phyloP scores from a whole-genome alignment of 225 moss, liverwort and hornwort species.

The Marchantia paleacea region DNA sequence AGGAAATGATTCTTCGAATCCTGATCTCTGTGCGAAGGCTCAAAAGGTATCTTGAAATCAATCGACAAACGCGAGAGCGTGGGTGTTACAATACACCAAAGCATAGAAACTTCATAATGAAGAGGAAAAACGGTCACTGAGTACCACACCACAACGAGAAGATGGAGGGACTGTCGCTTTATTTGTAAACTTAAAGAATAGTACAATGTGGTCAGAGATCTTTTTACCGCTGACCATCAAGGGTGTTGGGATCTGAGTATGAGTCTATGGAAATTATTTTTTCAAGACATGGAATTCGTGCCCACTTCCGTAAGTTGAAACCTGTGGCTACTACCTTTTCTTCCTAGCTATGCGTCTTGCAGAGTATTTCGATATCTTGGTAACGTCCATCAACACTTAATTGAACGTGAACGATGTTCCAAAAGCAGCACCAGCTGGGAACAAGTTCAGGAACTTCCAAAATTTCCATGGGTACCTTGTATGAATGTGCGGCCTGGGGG shows the following conservation, averaged over 20 bases:
- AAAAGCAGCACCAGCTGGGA: neutral
- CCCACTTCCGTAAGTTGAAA: neutral
- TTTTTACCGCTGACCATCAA: conserved; percentile 10
- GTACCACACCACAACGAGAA: neutral
- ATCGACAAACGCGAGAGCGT: neutral
- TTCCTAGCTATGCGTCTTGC: neutral
- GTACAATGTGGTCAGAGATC: conserved; percentile 19
- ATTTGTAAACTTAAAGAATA: conserved; percentile 17
- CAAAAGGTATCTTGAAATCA: neutral
- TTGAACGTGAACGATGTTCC: neutral
- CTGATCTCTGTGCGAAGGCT: neutral
- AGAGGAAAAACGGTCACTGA: neutral
- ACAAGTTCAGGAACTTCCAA: conserved; percentile 9
- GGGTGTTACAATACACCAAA: too few relatives aligned
- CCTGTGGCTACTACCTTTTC: neutral
- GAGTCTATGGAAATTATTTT: neutral
- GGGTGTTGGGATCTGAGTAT: neutral
- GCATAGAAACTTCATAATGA: neutral
- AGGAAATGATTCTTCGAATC: neutral
- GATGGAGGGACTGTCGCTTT: conserved; percentile 15
- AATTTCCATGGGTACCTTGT: neutral
- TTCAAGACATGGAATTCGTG: neutral
- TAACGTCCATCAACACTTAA: neutral
- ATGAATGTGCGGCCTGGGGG: neutral
- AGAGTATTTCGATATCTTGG: neutral